Percentiles rank a stretch among this genome's conserved stretches.
Conservation (phyloP, 169 alveolate species). For the Eimeria maxima region DNA sequence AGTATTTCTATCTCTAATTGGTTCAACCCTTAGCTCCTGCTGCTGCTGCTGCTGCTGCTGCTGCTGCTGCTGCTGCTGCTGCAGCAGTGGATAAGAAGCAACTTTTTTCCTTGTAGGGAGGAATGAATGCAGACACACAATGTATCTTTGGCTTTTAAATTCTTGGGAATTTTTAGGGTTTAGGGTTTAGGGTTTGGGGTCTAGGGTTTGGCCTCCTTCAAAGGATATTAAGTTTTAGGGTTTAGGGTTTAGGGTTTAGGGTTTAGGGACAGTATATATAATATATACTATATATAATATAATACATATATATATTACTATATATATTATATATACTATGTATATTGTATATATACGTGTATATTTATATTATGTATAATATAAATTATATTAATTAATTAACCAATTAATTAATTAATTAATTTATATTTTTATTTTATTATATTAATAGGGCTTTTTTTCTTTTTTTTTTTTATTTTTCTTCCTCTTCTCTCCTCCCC, state of each 20-base stretch:
- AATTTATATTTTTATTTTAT: no score
- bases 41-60: conserved; percentile 49
- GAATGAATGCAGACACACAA: not conserved
- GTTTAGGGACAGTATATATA: no score
- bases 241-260: not conserved
- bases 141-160: not conserved
- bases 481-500: no score
- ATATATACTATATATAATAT: no score
- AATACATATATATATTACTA: no score
- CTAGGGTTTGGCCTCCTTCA: not conserved
- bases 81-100: not conserved
- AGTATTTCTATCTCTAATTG: conserved; percentile 80
- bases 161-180: not conserved
- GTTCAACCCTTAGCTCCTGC: conserved; percentile 45
- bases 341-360: no score
- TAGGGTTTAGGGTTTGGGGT: not conserved
- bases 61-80: not conserved
- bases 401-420: no score
- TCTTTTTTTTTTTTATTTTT: no score
- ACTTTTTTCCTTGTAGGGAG: not conserved
- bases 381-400: no score
- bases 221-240: not conserved
- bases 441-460: no score
- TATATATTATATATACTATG: no score
- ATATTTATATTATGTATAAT: no score